Conservation (phyloP, 108 stramenopile genomes). For the Cyclotella cryptica region DNA sequence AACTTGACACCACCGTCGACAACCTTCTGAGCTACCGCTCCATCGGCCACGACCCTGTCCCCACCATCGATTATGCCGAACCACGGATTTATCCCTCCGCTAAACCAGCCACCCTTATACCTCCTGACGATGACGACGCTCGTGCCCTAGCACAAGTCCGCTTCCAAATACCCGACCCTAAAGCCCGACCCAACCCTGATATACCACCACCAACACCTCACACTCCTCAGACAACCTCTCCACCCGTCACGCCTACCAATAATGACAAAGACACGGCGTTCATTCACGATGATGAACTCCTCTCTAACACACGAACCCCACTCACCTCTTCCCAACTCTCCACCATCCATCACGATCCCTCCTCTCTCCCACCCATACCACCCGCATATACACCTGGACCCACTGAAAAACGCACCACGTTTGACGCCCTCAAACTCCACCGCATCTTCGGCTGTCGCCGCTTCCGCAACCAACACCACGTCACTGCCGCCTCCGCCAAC, state of each 20-base stretch:
- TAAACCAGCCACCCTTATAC: background rate
- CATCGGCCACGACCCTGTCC: background rate
- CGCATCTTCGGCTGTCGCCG: too few species aligned
- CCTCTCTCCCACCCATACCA: background rate
- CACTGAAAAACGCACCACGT: conserved; percentile 11
- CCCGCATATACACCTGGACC: conserved; percentile 1
- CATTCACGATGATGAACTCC: background rate
- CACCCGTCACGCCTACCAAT: background rate
- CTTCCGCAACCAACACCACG: too few species aligned
- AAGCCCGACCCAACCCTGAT: background rate
- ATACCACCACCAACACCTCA: background rate
- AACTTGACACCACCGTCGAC: conserved; percentile 11
- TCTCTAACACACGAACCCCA: background rate
- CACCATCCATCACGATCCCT: conserved; percentile 9
- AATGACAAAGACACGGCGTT: too few species aligned
- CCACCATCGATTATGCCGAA: background rate
- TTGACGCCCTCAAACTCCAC: too few species aligned
- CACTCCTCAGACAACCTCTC: background rate
- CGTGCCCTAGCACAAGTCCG: background rate
- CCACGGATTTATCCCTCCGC: background rate
- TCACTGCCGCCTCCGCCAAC: too few species aligned
- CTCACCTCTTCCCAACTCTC: background rate
- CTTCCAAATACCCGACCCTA: background rate
- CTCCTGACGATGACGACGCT: background rate
- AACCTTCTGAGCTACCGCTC: conserved; percentile 1